A percentile compares a stretch with the other conserved stretches of the same genome.
phyloP scores from a whole-genome alignment of 2,329 filamentous ascomycete species.

The Hypoxylon sp. region DNA sequence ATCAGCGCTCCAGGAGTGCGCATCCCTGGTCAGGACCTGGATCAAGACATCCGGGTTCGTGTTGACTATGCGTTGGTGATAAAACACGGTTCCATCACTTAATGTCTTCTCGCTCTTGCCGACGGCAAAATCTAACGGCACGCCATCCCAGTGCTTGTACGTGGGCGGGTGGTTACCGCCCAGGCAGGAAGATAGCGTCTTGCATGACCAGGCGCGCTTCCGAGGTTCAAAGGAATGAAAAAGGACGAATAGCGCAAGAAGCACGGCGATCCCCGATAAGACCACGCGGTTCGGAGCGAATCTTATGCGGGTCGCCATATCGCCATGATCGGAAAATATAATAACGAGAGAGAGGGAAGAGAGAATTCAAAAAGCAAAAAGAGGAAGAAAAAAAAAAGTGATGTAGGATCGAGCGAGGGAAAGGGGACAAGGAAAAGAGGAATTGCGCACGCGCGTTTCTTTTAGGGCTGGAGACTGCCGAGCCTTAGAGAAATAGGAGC shows the following conservation, averaged over 20 bases:
- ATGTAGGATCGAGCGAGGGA: constrained; percentile 12
- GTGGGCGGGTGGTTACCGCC: constrained; percentile 42
- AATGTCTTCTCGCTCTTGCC: constrained; percentile 45
- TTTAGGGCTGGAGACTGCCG: constrained; percentile 23
- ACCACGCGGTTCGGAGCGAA: constrained; percentile 37
- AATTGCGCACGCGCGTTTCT: constrained; percentile 21
- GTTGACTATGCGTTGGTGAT: constrained; percentile 46
- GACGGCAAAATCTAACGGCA: constrained; percentile 41
- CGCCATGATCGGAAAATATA: constrained; percentile 33
- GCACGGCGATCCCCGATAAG: constrained; percentile 32
- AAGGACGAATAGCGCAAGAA: constrained; percentile 46
- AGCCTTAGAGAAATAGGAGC: constrained; percentile 18
- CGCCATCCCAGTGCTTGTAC: constrained; percentile 48
- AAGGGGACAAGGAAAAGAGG: not conserved
- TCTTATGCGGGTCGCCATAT: constrained; percentile 36
- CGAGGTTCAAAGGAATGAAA: constrained; percentile 50
- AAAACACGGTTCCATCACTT: constrained; percentile 48
- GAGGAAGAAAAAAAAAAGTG: not conserved
- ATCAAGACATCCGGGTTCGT: constrained; percentile 48
- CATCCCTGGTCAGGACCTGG: constrained; percentile 50
- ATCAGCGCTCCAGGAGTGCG: constrained; percentile 51
- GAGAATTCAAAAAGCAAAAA: not conserved
- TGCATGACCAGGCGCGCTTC: constrained; percentile 51
- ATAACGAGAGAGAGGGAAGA: not conserved
- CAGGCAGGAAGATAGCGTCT: constrained; percentile 49